phyloP scores from a whole-genome alignment of 768 basidiomycete genomes.

The Rhodotorula paludigena region DNA sequence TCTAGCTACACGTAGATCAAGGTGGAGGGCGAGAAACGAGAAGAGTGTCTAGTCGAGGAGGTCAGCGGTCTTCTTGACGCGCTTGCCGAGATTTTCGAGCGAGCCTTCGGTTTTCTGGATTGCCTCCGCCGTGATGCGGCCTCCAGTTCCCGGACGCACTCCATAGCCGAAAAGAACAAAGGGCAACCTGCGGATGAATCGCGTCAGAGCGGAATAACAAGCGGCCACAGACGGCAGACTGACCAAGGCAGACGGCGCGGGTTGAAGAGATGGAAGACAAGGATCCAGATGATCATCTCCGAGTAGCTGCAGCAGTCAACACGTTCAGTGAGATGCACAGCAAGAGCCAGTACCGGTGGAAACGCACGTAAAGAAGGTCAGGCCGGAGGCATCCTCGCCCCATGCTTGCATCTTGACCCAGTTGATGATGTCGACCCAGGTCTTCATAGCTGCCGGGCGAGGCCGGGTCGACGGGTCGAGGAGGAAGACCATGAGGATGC shows the following conservation, averaged over 20 bases:
- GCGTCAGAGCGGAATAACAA: not conserved
- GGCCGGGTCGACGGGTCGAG: constrained; percentile 48
- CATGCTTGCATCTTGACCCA: constrained; percentile 51
- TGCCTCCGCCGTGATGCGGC: not conserved
- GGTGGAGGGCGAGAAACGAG: too few relatives aligned
- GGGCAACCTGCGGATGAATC: constrained; percentile 11
- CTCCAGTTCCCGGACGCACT: not conserved
- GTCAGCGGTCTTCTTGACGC: too few relatives aligned
- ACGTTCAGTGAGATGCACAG: not conserved
- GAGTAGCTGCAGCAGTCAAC: constrained; percentile 34
- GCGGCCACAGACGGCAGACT: not conserved
- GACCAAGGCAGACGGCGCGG: constrained; percentile 16
- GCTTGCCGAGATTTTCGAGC: too few relatives aligned
- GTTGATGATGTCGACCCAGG: constrained; percentile 56
- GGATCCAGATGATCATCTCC: constrained; percentile 42
- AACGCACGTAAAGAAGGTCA: constrained; percentile 57
- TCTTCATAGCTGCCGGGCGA: constrained; percentile 46
- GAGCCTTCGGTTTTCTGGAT: not conserved
- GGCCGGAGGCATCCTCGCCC: constrained; percentile 47
- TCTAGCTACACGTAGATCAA: too few relatives aligned
- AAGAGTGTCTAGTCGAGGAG: too few relatives aligned
- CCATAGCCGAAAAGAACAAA: constrained; percentile 32
- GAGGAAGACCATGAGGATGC: constrained; percentile 45
- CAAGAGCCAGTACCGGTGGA: not conserved
- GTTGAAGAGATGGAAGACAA: constrained; percentile 24